These are phyloP conservation scores for Hypoxylon sp. DNA, from an alignment of 2,329 filamentous ascomycete species.

Conservation along the genomic window DNA sequence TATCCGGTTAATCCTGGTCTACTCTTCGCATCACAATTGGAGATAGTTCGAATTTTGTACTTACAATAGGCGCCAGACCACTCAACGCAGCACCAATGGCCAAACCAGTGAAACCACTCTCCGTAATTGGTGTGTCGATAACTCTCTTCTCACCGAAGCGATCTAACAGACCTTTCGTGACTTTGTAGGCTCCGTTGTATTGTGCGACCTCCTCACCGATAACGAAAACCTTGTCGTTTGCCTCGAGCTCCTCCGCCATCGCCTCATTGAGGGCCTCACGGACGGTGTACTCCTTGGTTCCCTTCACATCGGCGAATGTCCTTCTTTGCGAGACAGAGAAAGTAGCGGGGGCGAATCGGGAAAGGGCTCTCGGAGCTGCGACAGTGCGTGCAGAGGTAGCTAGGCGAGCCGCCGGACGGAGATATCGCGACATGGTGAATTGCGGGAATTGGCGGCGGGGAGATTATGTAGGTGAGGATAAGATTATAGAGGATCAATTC, in stretches of 20 bases:
- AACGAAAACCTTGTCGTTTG: slow-evolving; percentile 93
- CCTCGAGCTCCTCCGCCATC: slow-evolving; percentile 94
- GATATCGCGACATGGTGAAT: slow-evolving; percentile 58
- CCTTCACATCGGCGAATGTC: slow-evolving; percentile 62
- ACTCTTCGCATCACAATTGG: neutral
- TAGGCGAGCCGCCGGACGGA: slow-evolving; percentile 60
- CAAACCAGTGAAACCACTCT: slow-evolving; percentile 93
- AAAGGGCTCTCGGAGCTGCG: slow-evolving; percentile 49
- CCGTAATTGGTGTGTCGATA: slow-evolving; percentile 98
- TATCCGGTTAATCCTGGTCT: slow-evolving; percentile 14
- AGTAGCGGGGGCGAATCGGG: slow-evolving; percentile 49
- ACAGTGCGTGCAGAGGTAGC: slow-evolving; percentile 53
- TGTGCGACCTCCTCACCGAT: slow-evolving; percentile 98
- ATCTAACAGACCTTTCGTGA: slow-evolving; percentile 96
- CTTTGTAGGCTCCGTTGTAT: slow-evolving; percentile 99
- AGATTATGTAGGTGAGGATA: slow-evolving; percentile 19
- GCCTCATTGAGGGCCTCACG: slow-evolving; percentile 97
- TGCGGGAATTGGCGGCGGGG: slow-evolving; percentile 7
- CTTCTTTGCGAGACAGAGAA: slow-evolving; percentile 57
- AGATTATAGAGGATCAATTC: too few species aligned
- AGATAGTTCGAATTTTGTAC: slow-evolving; percentile 49
- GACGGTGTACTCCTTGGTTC: slow-evolving; percentile 90
- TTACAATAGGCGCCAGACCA: slow-evolving; percentile 90
- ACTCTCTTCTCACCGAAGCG: slow-evolving; percentile 97
- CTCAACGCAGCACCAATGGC: slow-evolving; percentile 94